Evolutionary conservation across 176 grass and related monocot species (phyloP), one percentile per base, ranked within the genome.

Genomic region (Leersia perrieri): DNA sequence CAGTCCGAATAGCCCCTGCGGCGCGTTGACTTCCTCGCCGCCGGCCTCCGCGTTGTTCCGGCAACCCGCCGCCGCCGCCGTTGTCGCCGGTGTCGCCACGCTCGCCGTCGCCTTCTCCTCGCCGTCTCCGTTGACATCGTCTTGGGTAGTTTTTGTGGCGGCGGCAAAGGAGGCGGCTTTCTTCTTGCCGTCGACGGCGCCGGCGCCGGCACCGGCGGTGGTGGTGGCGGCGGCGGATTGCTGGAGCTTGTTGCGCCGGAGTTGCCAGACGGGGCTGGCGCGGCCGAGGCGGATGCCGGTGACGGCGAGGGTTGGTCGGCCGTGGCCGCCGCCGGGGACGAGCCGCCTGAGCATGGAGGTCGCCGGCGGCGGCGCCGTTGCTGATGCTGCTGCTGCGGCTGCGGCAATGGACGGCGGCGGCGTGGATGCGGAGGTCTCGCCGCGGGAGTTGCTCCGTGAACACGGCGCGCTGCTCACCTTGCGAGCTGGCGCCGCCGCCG

Each of bases 381-480:
- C 73, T 3, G 63, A 51, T 1, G 73, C 77, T 0, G 3, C 22
- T 13, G 5, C 15, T 0, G 89, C 65, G 2, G 76, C 68, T 0
- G 73, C 77, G 5, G 30, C 65, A 0, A 26, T 51, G 3, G 47
- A 47, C 6, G 80, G 66, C 70, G 73, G 30, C 2, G 75, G 10
- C 7, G 36, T 81, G 0, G 77, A 36, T 2, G 27, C 90, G 11
- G 88, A 87, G 29, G 90, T 82, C 58, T 99, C 96, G 15, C 88
- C 96, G 9, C 90, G 90, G 47, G 96, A 99, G 90, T 99, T 99
- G 81, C 96, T 99, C 28, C 96, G 82, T 9, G 96, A 99, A 73
- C 96, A 99, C 1, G 96, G 96, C 3, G 96, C 96, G 75, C 96
- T 99, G 80, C 90, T 95, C 45, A 84, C 89, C 73, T 81, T 87